Evolutionary conservation across 2,329 filamentous ascomycete species (phyloP).

Genomic region (Rutstroemia sp.): DNA sequence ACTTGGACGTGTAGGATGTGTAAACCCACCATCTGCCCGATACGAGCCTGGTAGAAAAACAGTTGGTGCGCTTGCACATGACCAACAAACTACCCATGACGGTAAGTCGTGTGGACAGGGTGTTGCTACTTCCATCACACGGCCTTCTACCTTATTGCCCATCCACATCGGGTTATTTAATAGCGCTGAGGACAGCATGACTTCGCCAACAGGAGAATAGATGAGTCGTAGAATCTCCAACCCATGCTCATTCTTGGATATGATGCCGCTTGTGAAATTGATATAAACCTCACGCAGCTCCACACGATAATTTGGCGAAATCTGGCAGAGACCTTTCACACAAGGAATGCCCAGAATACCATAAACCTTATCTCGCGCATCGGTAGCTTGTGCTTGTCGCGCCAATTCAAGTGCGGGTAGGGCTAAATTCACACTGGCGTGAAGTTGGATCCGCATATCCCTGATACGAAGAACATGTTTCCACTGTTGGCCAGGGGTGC

Average conservation of each 20-base stretch:
- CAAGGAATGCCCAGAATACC: slow-evolving; percentile 6
- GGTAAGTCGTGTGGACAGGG: background rate
- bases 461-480: slow-evolving; percentile 7
- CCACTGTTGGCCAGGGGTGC: slow-evolving; percentile 5
- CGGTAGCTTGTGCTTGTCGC: slow-evolving; percentile 6
- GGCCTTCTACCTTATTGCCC: background rate
- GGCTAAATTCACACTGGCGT: background rate
- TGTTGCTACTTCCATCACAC: background rate
- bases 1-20: background rate
- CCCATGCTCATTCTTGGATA: slow-evolving; percentile 3
- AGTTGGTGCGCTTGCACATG: background rate
- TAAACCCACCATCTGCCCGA: background rate
- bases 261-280: slow-evolving; percentile 3
- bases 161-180: background rate
- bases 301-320: slow-evolving; percentile 2
- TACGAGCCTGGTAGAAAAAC: background rate
- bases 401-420: slow-evolving; percentile 2
- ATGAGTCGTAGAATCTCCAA: slow-evolving; percentile 3
- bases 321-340: background rate
- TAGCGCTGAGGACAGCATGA: background rate
- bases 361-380: slow-evolving; percentile 8
- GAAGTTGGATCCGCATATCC: background rate
- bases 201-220: background rate
- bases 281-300: slow-evolving; percentile 1
- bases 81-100: slow-evolving; percentile 8